Evolutionary conservation across 1,284 basidiomycete species (phyloP), one percentile per base, ranked within the genome.

Genomic region (Chalciporus sp.): DNA sequence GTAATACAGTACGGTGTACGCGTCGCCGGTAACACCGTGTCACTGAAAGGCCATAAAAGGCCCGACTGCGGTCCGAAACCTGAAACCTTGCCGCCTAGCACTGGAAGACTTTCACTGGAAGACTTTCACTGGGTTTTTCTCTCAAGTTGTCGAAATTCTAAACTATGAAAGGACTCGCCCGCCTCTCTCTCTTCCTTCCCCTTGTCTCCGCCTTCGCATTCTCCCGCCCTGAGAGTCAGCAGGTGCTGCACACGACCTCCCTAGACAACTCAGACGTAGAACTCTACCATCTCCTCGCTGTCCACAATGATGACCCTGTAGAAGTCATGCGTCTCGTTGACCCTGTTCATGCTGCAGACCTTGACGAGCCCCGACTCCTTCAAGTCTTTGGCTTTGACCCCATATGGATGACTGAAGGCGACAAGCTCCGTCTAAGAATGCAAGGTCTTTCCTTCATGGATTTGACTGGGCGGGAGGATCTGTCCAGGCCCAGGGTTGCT

Each of bases 361-460:
- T 66, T n/a, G 56, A 67, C 16, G 53, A 58, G 4, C 61, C 57
- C 12, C 56, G 68, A 3, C 53, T 64, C 7, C 11, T 67, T 2
- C 28, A 61, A 7, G 42, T 60, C 19, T 48, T 51, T 40, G 68
- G 52, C 1, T 2, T 14, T 16, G 51, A 61, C 31, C 53, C 56
- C 1, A 8, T 43, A 9, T 68, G 68, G 65, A 52, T 67, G 58
- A 57, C 61, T 0, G 63, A 60, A 20, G 65, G 57, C 6, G 57
- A 67, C 41, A 68, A 65, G 31, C 45, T 63, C 14, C 47, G 55
- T 4, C 55, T 64, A 33, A 55, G 42, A 47, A 49, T 46, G 39
- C 56, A 59, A 16, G 53, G 57, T 2, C 31, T 56, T 1, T 44
- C 52, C 0, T 69, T 62, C 50, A 60, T 44, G 11, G 63, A 69